Conservation (phyloP, 495 filamentous ascomycete species). For the Acidiella bohemica region DNA sequence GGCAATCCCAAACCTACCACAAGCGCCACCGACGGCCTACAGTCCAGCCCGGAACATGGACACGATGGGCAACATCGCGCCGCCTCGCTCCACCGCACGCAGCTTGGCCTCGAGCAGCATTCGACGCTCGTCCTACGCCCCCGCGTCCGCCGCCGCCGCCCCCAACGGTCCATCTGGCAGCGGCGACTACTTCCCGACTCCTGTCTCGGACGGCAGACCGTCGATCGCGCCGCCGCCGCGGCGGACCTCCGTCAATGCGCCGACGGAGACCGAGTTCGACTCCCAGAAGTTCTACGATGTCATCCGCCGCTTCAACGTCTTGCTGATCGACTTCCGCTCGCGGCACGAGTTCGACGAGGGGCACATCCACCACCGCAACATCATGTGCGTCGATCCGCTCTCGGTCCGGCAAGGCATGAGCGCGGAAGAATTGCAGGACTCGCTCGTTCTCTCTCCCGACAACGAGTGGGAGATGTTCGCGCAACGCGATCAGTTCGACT, state of each 20-base stretch:
- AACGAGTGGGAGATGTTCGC: conserved; percentile 62
- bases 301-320: conserved; percentile 45
- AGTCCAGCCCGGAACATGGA: conserved; percentile 51
- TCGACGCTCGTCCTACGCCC: conserved; percentile 5
- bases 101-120: conserved; percentile 22
- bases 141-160: conserved; percentile 9
- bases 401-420: conserved; percentile 62
- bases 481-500: conserved; percentile 62
- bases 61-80: conserved; percentile 38
- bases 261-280: conserved; percentile 48
- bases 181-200: conserved; percentile 26
- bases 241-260: conserved; percentile 38
- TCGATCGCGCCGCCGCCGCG: background rate
- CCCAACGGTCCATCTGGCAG: conserved; percentile 20
- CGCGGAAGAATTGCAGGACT: conserved; percentile 70
- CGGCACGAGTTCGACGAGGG: conserved; percentile 75
- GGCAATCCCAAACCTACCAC: conserved; percentile 43
- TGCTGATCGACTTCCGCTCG: conserved; percentile 75
- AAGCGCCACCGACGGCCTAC: conserved; percentile 73
- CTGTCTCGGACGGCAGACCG: background rate
- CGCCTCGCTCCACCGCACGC: conserved; percentile 33
- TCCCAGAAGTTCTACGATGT: conserved; percentile 52
- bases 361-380: conserved; percentile 66
- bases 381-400: conserved; percentile 87
- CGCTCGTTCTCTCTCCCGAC: conserved; percentile 65